Conservation (phyloP, 345 rosid genomes). For the Lumnitzera littorea region DNA sequence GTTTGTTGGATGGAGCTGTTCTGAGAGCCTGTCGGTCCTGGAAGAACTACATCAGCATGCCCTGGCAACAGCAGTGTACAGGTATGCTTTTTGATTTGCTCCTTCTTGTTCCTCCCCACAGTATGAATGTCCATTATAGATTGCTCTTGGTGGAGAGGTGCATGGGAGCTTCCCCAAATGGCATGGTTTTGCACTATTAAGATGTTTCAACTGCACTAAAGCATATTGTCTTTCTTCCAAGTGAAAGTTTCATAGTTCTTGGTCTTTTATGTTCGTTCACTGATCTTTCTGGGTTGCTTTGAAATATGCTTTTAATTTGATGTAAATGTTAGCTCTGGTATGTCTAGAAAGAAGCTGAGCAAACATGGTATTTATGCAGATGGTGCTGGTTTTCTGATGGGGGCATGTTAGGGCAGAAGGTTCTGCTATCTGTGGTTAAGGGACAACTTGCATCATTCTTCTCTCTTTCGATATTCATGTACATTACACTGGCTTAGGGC, state of each 20-base stretch:
- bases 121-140: neutral
- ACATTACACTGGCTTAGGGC: constrained; percentile 47
- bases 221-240: too few species aligned
- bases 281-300: too few species aligned
- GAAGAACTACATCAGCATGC: constrained; percentile 45
- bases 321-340: too few species aligned
- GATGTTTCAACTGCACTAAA: too few species aligned
- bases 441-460: constrained; percentile 2
- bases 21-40: constrained; percentile 35
- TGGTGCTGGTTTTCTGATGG: constrained; percentile 29
- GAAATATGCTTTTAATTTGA: too few species aligned
- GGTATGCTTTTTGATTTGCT: constrained; percentile 29
- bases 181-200: too few species aligned
- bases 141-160: neutral
- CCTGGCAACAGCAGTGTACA: constrained; percentile 61
- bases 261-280: too few species aligned
- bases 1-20: constrained; percentile 34
- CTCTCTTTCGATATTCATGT: constrained; percentile 32
- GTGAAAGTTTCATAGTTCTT: neutral
- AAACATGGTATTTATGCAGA: constrained; percentile 19
- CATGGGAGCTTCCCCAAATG: neutral
- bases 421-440: neutral
- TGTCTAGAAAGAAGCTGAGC: too few species aligned
- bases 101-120: neutral
- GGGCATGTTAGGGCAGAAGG: constrained; percentile 4